phyloP scores from a whole-genome alignment of 805 yeast species.

The Metschnikowia rubicola region DNA sequence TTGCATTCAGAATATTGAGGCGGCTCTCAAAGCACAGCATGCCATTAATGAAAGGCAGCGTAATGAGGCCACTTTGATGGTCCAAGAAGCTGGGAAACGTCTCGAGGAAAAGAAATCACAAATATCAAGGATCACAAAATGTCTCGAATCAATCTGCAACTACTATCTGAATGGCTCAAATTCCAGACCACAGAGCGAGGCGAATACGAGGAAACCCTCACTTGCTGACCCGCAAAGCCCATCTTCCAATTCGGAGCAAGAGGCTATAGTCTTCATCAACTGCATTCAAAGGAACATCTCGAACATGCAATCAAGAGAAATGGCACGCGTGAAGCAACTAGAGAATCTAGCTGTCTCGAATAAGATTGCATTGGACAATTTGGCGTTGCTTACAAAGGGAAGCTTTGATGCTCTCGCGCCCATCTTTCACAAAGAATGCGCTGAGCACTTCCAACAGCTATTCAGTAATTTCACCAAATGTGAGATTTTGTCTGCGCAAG shows the following conservation, averaged over 20 bases:
- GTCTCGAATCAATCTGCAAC: not conserved
- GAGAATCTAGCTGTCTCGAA: slow-evolving; percentile 8
- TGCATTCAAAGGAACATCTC: not conserved
- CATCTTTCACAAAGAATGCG: slow-evolving; percentile 11
- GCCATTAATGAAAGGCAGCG: slow-evolving; percentile 4
- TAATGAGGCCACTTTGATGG: slow-evolving; percentile 3
- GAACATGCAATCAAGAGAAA: not conserved
- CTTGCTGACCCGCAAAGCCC: not conserved
- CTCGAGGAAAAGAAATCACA: slow-evolving; percentile 6
- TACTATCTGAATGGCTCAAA: not conserved
- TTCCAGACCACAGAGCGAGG: not conserved
- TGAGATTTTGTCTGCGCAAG: slow-evolving; percentile 1
- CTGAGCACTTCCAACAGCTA: slow-evolving; percentile 10
- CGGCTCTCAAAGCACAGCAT: not conserved
- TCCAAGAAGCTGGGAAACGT: slow-evolving; percentile 2
- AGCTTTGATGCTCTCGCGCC: slow-evolving; percentile 12
- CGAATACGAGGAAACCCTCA: not conserved
- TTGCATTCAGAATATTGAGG: not conserved
- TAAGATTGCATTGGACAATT: slow-evolving; percentile 6
- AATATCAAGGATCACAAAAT: not conserved
- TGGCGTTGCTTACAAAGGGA: slow-evolving; percentile 8
- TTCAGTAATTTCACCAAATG: slow-evolving; percentile 7
- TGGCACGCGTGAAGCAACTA: not conserved
- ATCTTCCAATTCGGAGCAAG: not conserved
- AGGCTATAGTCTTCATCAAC: not conserved